Base-by-base conservation (phyloP, 1,284 basidiomycete species). In the Chalciporus sp. region DNA sequence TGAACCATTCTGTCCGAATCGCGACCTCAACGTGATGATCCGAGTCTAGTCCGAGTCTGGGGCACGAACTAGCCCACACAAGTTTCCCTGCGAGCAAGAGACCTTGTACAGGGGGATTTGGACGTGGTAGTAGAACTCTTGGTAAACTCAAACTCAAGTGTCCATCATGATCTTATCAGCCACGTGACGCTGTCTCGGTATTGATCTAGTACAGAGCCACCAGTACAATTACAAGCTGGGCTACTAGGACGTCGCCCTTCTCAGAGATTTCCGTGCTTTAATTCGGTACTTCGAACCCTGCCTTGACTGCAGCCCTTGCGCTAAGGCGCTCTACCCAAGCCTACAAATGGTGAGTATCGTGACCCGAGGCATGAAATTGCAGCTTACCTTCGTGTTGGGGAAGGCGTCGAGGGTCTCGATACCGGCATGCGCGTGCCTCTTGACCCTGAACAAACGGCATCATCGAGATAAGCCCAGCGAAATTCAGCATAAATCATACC, bases 131-230 rank as follows among this genome's bases (percentile, higher is more conserved):
- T 23, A 23, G 6, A 6, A n/a, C n/a, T n/a, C n/a, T 23, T 23
- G 23, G 23, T 23, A 23, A 23, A 23, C 23, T 23, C 23, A 23
- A 23, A 23, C 6, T 23, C 28, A 29, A 29, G 28, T 19, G 41
- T 17, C 7, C 17, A 17, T 17, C 40, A 41, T 17, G 41, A 42
- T 42, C 42, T 44, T 44, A 29, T 44, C 42, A 19, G 35, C 54
- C 53, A 55, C 55, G 49, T 49, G 4, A 66, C 43, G 16, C 23
- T 5, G 41, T 8, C 12, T 6, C 76, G 80, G 68, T 88, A 90
- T 5, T 10, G 51, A n/a, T n/a, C n/a, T n/a, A n/a, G n/a, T 28
- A 31, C 12, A 20, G n/a, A 20, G 8, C 3, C 47, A 19, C 29
- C 52, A 33, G 16, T 52, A 53, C 48, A 46, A 41, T 19, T 51